Evolutionary conservation across 2,329 filamentous ascomycete genomes (phyloP).

Genomic region (Didymosphaeria variabile): DNA sequence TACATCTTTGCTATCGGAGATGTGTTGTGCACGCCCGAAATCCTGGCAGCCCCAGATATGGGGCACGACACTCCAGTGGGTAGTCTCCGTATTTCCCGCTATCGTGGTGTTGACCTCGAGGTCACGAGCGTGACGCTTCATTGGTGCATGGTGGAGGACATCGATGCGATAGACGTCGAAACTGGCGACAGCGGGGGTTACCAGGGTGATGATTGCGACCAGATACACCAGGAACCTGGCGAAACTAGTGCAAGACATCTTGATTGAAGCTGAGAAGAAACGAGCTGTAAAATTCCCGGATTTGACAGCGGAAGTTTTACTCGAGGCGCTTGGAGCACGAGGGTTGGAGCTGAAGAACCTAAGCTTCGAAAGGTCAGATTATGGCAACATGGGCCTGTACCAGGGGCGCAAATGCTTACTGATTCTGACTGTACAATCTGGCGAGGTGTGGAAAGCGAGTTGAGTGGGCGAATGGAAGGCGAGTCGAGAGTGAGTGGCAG

Average conservation of each 20-base stretch:
- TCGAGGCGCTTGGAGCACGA: no score
- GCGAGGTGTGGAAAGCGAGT: no score
- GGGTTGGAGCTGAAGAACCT: neutral
- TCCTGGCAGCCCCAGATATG: neutral
- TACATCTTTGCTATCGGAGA: neutral
- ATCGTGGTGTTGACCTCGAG: neutral
- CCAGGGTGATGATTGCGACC: neutral
- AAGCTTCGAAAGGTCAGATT: neutral
- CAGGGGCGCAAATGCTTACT: no score
- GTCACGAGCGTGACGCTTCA: neutral
- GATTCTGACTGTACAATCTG: no score
- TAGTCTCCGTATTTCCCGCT: neutral
- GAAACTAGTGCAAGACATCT: neutral
- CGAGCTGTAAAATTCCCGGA: neutral
- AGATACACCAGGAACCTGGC: neutral
- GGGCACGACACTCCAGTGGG: neutral
- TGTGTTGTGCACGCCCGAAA: neutral
- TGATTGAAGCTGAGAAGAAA: neutral
- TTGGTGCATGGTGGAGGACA: neutral
- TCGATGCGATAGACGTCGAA: constrained; percentile 2
- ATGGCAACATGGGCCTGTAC: no score
- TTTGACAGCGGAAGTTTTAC: neutral
- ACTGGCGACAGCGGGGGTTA: neutral
- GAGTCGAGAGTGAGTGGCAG: neutral
- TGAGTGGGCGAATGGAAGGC: no score